These are phyloP conservation scores for Cordyceps militaris DNA, from an alignment of 2,329 filamentous ascomycete species.

Conservation along the genomic window DNA sequence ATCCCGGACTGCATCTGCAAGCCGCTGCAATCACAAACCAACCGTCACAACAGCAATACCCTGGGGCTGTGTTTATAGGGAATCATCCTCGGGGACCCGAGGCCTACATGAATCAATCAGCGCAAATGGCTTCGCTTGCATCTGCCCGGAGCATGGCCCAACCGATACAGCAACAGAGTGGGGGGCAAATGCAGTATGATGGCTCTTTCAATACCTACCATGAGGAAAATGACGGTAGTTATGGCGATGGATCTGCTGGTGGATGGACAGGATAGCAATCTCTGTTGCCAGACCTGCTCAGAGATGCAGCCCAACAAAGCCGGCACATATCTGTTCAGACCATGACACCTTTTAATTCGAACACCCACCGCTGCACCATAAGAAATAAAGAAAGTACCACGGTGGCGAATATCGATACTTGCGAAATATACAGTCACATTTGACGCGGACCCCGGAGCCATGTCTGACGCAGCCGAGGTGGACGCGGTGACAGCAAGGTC, in stretches of 20 bases:
- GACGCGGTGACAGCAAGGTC: too few relatives aligned
- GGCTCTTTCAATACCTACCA: conserved; percentile 1
- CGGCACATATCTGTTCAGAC: too few relatives aligned
- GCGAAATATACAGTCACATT: too few relatives aligned
- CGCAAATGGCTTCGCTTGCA: neutral
- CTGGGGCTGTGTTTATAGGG: neutral
- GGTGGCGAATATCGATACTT: too few relatives aligned
- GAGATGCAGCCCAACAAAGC: neutral
- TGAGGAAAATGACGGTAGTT: neutral
- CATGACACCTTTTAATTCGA: too few relatives aligned
- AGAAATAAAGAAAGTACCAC: too few relatives aligned
- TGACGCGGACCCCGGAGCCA: too few relatives aligned
- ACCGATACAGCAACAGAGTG: neutral
- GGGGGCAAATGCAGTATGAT: neutral
- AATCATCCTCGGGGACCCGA: neutral
- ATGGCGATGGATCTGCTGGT: conserved; percentile 3
- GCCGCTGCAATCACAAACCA: neutral
- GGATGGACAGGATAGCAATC: neutral
- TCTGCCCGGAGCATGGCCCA: neutral
- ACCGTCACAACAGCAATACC: conserved; percentile 3
- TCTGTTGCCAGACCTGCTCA: neutral
- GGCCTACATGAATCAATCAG: neutral
- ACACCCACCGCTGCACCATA: too few relatives aligned
- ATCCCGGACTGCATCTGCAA: neutral
- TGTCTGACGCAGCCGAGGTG: too few relatives aligned